phyloP scores from a whole-genome alignment of 2,329 filamentous ascomycete species.

The Aspergillus aculeatinus region DNA sequence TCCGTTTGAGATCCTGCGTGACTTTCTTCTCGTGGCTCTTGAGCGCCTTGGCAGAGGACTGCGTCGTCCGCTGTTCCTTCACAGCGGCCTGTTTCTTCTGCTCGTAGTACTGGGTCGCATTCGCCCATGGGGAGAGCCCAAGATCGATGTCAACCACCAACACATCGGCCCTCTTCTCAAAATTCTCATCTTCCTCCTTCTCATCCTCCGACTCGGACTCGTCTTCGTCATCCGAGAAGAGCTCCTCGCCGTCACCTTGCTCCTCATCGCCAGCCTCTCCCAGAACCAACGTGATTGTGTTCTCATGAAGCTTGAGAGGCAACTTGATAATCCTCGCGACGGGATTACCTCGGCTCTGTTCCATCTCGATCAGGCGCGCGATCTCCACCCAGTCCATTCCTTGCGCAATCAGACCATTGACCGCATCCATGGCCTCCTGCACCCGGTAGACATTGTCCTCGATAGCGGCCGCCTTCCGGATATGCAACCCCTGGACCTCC shows the following conservation, averaged over 20 bases:
- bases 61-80: slow-evolving; percentile 83
- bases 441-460: slow-evolving; percentile 88
- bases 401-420: slow-evolving; percentile 86
- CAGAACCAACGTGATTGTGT: slow-evolving; percentile 77
- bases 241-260: slow-evolving; percentile 64
- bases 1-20: slow-evolving; percentile 77
- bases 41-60: slow-evolving; percentile 77
- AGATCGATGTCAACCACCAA: slow-evolving; percentile 84
- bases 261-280: slow-evolving; percentile 67
- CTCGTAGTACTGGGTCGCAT: slow-evolving; percentile 88
- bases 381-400: slow-evolving; percentile 99
- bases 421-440: slow-evolving; percentile 86
- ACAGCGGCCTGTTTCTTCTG: slow-evolving; percentile 79
- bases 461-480: slow-evolving; percentile 85
- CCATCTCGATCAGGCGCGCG: slow-evolving; percentile 79
- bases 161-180: slow-evolving; percentile 35
- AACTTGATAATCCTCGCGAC: slow-evolving; percentile 85
- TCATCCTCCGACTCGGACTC: slow-evolving; percentile 49
- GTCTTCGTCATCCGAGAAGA: slow-evolving; percentile 58
- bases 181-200: slow-evolving; percentile 26
- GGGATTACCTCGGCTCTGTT: slow-evolving; percentile 75
- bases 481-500: slow-evolving; percentile 75
- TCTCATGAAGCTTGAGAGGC: slow-evolving; percentile 86
- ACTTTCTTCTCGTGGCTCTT: slow-evolving; percentile 92
- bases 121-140: slow-evolving; percentile 77